A percentile compares a stretch with the other conserved stretches of the same genome.
Evolutionary conservation across 257 asterid species (phyloP).

Genomic region (Penstemon davidsonii): DNA sequence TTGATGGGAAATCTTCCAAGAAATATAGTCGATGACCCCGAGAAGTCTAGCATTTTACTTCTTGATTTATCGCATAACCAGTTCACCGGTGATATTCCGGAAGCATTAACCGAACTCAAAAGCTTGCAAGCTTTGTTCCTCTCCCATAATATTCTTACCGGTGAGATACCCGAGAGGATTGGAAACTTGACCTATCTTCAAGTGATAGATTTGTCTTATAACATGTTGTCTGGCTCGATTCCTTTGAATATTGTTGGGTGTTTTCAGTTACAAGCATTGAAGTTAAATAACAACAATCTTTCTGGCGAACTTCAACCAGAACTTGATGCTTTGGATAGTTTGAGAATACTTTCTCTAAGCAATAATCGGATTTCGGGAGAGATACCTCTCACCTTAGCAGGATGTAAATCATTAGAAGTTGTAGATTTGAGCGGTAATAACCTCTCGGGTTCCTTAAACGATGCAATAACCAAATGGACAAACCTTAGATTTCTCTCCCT

Average conservation of each 20-base stretch:
- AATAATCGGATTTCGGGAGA: slow-evolving; percentile 81
- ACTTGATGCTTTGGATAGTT: slow-evolving; percentile 90
- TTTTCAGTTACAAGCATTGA: slow-evolving; percentile 75
- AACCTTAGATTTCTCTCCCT: slow-evolving; percentile 76
- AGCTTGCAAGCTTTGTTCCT: slow-evolving; percentile 84
- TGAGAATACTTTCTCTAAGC: slow-evolving; percentile 67
- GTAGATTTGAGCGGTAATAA: slow-evolving; percentile 82
- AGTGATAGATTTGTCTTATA: slow-evolving; percentile 82
- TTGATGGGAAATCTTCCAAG: slow-evolving; percentile 70
- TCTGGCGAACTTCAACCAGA: slow-evolving; percentile 96
- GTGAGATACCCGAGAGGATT: slow-evolving; percentile 79
- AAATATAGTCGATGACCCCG: slow-evolving; percentile 51
- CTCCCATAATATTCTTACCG: slow-evolving; percentile 67
- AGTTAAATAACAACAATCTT: slow-evolving; percentile 71
- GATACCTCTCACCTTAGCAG: slow-evolving; percentile 93
- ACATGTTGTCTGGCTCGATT: slow-evolving; percentile 66
- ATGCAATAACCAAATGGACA: slow-evolving; percentile 85
- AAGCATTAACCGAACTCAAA: slow-evolving; percentile 64
- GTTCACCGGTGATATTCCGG: slow-evolving; percentile 70
- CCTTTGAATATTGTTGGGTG: slow-evolving; percentile 91
- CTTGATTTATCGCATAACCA: slow-evolving; percentile 77
- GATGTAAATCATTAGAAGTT: slow-evolving; percentile 89
- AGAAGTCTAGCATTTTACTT: slow-evolving; percentile 62
- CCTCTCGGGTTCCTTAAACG: slow-evolving; percentile 74
- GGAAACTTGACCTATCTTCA: slow-evolving; percentile 91